A percentile compares a stretch with the other conserved stretches of the same genome.
Conservation (phyloP, 2,329 filamentous ascomycete species). For the Domatiomyces globalis region DNA sequence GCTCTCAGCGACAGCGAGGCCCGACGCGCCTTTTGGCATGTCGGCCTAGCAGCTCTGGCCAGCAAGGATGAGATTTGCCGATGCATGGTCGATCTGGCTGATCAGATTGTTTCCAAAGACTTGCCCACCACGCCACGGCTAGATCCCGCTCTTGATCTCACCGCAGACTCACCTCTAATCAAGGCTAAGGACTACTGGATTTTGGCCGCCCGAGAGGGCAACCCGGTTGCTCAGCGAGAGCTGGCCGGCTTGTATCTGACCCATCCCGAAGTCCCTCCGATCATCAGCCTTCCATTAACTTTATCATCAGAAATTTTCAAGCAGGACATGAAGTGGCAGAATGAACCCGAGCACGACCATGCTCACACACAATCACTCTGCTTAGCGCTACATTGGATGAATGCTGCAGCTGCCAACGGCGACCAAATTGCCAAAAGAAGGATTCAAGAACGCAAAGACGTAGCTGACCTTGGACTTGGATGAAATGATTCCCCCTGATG, state of each 20-base stretch:
- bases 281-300: slow-evolving; percentile 69
- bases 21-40: slow-evolving; percentile 77
- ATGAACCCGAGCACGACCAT: slow-evolving; percentile 35
- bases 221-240: slow-evolving; percentile 78
- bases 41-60: slow-evolving; percentile 71
- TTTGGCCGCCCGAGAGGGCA: slow-evolving; percentile 85
- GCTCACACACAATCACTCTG: slow-evolving; percentile 64
- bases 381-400: slow-evolving; percentile 95
- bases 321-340: slow-evolving; percentile 58
- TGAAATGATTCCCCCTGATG: slow-evolving; percentile 20
- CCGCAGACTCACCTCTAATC: slow-evolving; percentile 48
- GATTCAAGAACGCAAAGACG: slow-evolving; percentile 50
- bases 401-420: slow-evolving; percentile 69
- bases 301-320: slow-evolving; percentile 83
- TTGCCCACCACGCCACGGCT: neutral
- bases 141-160: neutral
- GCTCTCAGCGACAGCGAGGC: slow-evolving; percentile 44
- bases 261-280: slow-evolving; percentile 67
- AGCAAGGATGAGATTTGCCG: slow-evolving; percentile 78
- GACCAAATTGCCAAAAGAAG: slow-evolving; percentile 74
- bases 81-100: slow-evolving; percentile 65
- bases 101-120: slow-evolving; percentile 50
- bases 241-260: slow-evolving; percentile 87
- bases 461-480: slow-evolving; percentile 45
- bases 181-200: slow-evolving; percentile 83